Conservation (phyloP, 2,329 filamentous ascomycete species). For the Colletotrichum paranaense region DNA sequence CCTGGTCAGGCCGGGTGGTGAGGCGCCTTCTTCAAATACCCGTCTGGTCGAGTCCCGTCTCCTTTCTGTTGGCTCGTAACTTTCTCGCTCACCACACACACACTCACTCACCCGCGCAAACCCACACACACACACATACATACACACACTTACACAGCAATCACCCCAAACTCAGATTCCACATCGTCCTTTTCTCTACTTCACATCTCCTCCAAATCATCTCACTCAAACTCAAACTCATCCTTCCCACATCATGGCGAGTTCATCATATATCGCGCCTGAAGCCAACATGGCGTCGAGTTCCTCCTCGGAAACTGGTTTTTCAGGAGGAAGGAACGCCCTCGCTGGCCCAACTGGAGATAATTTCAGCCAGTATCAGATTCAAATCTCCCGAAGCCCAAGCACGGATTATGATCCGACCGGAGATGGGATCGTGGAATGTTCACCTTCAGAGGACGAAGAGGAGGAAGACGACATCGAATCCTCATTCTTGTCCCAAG, state of each 20-base stretch:
- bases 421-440: background rate
- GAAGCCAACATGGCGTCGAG: background rate
- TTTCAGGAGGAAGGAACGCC: background rate
- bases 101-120: background rate
- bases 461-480: background rate
- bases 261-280: background rate
- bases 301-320: background rate
- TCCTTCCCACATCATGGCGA: background rate
- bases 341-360: background rate
- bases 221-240: background rate
- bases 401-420: background rate
- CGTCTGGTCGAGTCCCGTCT: background rate
- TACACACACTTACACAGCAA: background rate
- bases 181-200: background rate
- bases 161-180: background rate
- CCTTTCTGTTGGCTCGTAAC: background rate
- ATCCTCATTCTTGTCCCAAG: background rate
- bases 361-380: background rate
- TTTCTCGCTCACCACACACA: background rate
- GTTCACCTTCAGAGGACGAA: background rate
- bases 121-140: background rate
- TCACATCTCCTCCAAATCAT: background rate
- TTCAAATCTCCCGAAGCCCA: background rate
- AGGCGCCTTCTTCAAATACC: background rate
- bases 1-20: background rate